Percentiles rank a stretch among this genome's conserved stretches.
phyloP scores from a whole-genome alignment of 2,329 filamentous ascomycete genomes.

The Dendrostoma leiphaemia region DNA sequence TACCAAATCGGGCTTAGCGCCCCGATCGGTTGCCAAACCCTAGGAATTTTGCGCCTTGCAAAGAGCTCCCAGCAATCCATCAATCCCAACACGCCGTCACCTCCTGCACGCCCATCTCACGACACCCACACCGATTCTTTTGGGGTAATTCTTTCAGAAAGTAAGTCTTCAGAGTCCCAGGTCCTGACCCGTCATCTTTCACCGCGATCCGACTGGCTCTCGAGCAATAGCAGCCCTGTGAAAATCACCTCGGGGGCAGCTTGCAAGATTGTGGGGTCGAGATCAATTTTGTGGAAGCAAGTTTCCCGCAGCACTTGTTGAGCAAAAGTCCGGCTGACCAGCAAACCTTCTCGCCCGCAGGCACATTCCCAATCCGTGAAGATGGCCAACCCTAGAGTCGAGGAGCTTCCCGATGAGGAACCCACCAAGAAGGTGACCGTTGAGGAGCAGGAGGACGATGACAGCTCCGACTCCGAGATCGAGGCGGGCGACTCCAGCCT shows the following conservation, averaged over 20 bases:
- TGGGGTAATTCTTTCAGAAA: conserved; percentile 7
- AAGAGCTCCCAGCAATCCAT: conserved; percentile 16
- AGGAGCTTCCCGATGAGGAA: conserved; percentile 94
- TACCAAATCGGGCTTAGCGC: conserved; percentile 40
- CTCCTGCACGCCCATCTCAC: conserved; percentile 9
- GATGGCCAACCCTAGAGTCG: conserved; percentile 97
- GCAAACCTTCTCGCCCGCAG: conserved; percentile 27
- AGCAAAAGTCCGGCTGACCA: conserved; percentile 23
- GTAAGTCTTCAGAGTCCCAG: conserved; percentile 9
- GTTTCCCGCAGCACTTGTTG: background rate
- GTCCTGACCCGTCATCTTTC: background rate
- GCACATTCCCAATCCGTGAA: conserved; percentile 32
- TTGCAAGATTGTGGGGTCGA: conserved; percentile 16
- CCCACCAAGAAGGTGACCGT: conserved; percentile 81
- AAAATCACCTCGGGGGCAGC: conserved; percentile 5
- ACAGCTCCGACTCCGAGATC: conserved; percentile 72
- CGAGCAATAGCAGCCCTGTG: background rate
- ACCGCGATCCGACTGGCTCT: background rate
- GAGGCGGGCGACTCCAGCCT: conserved; percentile 62
- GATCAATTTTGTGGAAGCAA: conserved; percentile 19
- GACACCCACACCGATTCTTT: conserved; percentile 5
- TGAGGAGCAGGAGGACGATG: conserved; percentile 70
- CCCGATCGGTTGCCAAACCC: conserved; percentile 39
- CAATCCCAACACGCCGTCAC: conserved; percentile 7
- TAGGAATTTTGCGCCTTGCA: conserved; percentile 25